Evolutionary conservation across 768 basidiomycete genomes (phyloP).

Genomic region (Suillus ampliporus): DNA sequence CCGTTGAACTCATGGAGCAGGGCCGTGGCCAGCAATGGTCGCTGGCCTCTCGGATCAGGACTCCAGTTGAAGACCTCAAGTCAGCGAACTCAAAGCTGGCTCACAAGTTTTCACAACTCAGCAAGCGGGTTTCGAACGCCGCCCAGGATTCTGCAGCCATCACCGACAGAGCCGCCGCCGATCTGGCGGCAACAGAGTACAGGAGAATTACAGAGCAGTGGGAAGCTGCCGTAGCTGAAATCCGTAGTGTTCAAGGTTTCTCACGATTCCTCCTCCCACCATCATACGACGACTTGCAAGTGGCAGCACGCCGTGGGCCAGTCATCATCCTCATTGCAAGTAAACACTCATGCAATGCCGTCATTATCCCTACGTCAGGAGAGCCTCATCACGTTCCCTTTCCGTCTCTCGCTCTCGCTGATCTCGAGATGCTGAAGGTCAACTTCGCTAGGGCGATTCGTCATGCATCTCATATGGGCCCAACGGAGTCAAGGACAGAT

Average conservation of each 20-base stretch:
- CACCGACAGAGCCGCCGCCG: too few species aligned
- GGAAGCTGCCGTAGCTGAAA: too few species aligned
- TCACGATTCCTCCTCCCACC: conserved; percentile 24
- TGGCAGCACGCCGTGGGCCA: conserved; percentile 23
- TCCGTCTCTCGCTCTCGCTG: not conserved
- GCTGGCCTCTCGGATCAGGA: too few species aligned
- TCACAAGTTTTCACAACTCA: too few species aligned
- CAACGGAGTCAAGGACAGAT: not conserved
- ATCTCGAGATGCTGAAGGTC: not conserved
- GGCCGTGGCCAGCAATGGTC: too few species aligned
- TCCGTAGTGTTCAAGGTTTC: conserved; percentile 15
- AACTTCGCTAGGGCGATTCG: not conserved
- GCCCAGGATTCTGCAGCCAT: too few species aligned
- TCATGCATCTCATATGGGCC: not conserved
- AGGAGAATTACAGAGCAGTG: too few species aligned
- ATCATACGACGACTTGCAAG: conserved; percentile 13
- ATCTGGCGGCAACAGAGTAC: too few species aligned
- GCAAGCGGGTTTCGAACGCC: too few species aligned
- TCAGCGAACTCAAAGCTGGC: too few species aligned
- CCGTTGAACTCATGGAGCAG: too few species aligned
- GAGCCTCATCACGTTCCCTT: not conserved
- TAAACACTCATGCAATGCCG: conserved; percentile 18
- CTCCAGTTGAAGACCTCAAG: too few species aligned
- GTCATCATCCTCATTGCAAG: conserved; percentile 24
- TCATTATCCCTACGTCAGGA: conserved; percentile 8